Evolutionary conservation across 371 early-diverging fungal genomes (phyloP).

Genomic region (Rhizomucor miehei): DNA sequence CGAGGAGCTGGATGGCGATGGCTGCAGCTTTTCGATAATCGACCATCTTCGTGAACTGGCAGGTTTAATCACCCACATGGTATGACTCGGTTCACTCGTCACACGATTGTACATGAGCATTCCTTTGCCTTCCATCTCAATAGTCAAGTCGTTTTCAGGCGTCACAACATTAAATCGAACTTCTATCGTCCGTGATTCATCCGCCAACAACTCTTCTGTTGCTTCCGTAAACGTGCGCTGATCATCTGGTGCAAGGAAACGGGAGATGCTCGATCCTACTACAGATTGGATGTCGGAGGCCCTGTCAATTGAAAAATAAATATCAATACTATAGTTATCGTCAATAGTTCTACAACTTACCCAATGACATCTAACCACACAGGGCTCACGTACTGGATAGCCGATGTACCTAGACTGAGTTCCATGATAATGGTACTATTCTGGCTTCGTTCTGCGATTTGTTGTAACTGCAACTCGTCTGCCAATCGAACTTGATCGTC

Average conservation of each 20-base stretch:
- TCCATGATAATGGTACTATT: slow-evolving; percentile 64
- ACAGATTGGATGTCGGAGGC: slow-evolving; percentile 49
- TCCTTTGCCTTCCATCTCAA: slow-evolving; percentile 86
- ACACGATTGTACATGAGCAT: slow-evolving; percentile 83
- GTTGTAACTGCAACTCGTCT: slow-evolving; percentile 37
- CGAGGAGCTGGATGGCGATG: slow-evolving; percentile 2
- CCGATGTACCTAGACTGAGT: slow-evolving; percentile 44
- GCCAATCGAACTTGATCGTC: slow-evolving; percentile 21
- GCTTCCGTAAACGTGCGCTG: slow-evolving; percentile 16
- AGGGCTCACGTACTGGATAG: slow-evolving; percentile 58
- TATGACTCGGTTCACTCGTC: slow-evolving; percentile 68
- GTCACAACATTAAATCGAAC: slow-evolving; percentile 64
- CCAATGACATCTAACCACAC: slow-evolving; percentile 59
- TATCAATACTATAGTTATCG: background rate
- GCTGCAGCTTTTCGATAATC: slow-evolving; percentile 6
- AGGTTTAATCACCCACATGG: slow-evolving; percentile 84
- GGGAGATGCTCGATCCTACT: slow-evolving; percentile 44
- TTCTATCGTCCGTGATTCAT: slow-evolving; percentile 76
- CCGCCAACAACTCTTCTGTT: slow-evolving; percentile 49
- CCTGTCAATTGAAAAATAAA: slow-evolving; percentile 1
- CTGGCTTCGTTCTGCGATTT: slow-evolving; percentile 55
- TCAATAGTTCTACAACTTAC: slow-evolving; percentile 26
- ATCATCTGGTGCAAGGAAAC: slow-evolving; percentile 33
- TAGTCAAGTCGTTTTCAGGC: slow-evolving; percentile 38
- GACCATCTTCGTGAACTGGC: slow-evolving; percentile 15